These are phyloP conservation scores for Cryphonectria japonica DNA, from an alignment of 2,329 filamentous ascomycete species.

Conservation along the genomic window DNA sequence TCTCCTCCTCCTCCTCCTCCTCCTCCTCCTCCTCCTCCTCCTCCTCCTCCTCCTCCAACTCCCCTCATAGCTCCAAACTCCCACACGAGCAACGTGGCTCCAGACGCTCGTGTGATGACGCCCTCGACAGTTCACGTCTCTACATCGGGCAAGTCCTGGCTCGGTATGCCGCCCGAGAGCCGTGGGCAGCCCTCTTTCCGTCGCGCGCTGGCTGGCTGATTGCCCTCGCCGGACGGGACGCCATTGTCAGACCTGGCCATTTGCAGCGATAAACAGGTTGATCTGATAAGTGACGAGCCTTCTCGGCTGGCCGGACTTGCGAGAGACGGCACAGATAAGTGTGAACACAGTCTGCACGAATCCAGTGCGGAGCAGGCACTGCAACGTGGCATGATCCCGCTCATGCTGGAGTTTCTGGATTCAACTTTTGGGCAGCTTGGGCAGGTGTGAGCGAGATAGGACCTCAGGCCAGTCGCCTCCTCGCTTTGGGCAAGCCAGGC, in stretches of 20 bases:
- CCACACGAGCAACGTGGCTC: neutral
- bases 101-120: conserved; percentile 15
- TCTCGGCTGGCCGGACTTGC: conserved; percentile 2
- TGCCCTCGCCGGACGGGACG: conserved; percentile 15
- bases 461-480: neutral
- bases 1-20: neutral
- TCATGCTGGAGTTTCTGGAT: neutral
- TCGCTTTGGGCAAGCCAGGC: neutral
- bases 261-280: neutral
- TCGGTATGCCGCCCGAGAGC: conserved; percentile 29
- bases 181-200: conserved; percentile 12
- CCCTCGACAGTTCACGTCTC: conserved; percentile 11
- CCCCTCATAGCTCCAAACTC: conserved; percentile 5
- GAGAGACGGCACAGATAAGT: conserved; percentile 3
- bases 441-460: conserved; percentile 7
- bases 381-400: neutral
- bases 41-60: neutral
- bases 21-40: neutral
- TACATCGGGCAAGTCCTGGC: conserved; percentile 29
- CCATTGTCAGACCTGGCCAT: conserved; percentile 12
- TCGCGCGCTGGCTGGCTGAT: neutral
- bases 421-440: conserved; percentile 3
- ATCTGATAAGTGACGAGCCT: neutral
- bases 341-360: conserved; percentile 27
- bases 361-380: conserved; percentile 12